A percentile compares a stretch with the other conserved stretches of the same genome.
These are phyloP conservation scores for Peterozyma toletana DNA, from an alignment of 805 yeast genomes.

Conservation along the genomic window DNA sequence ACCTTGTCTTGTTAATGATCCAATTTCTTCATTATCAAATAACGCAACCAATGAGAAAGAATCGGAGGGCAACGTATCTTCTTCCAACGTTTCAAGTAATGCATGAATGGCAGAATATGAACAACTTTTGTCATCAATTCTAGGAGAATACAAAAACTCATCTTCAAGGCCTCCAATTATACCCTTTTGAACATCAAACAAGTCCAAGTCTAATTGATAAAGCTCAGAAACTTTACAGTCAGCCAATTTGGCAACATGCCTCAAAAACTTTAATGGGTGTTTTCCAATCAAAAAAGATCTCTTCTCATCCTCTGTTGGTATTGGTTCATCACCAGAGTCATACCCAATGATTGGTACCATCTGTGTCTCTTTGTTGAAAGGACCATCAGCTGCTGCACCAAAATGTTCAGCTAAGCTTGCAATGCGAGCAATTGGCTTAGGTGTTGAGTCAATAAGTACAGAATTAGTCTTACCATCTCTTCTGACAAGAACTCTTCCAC, in stretches of 20 bases:
- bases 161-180: slow-evolving; percentile 67
- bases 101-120: slow-evolving; percentile 65
- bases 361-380: slow-evolving; percentile 70
- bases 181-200: slow-evolving; percentile 79
- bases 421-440: slow-evolving; percentile 68
- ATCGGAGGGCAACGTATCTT: slow-evolving; percentile 15
- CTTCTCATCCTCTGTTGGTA: slow-evolving; percentile 54
- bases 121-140: slow-evolving; percentile 81
- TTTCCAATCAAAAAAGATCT: slow-evolving; percentile 58
- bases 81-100: slow-evolving; percentile 31
- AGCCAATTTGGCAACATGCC: slow-evolving; percentile 60
- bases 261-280: slow-evolving; percentile 59
- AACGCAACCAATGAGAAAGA: slow-evolving; percentile 54
- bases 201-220: slow-evolving; percentile 65
- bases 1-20: slow-evolving; percentile 75
- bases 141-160: slow-evolving; percentile 75
- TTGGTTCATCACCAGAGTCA: slow-evolving; percentile 26
- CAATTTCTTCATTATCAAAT: slow-evolving; percentile 80
- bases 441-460: slow-evolving; percentile 48
- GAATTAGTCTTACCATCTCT: slow-evolving; percentile 29
- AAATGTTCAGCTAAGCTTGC: slow-evolving; percentile 87
- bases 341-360: slow-evolving; percentile 76
- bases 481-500: slow-evolving; percentile 63
- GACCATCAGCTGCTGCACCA: slow-evolving; percentile 60
- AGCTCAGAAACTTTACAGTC: slow-evolving; percentile 53